Evolutionary conservation across 345 rosid genomes (phyloP).

Genomic region (Schrenkiella parvula): DNA sequence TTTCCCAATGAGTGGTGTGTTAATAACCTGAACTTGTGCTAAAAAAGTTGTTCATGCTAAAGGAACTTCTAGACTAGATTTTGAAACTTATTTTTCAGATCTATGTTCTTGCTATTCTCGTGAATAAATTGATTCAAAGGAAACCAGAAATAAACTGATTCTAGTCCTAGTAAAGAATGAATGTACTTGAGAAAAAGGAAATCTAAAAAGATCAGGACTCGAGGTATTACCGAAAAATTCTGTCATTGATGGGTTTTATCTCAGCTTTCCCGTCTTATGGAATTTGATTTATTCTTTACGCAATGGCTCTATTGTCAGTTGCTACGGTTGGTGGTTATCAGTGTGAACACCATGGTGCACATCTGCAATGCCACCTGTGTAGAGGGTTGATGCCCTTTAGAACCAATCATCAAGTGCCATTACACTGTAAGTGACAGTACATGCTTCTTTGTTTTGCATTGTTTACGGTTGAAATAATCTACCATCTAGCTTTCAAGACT

Average conservation of each 20-base stretch:
- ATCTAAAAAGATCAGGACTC: background rate
- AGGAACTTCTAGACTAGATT: background rate
- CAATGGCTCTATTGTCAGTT: conserved; percentile 35
- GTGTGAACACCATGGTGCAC: conserved; percentile 59
- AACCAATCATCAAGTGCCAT: conserved; percentile 52
- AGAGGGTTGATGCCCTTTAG: conserved; percentile 89
- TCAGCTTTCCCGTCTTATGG: background rate
- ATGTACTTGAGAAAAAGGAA: background rate
- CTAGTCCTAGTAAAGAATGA: background rate
- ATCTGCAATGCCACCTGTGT: conserved; percentile 79
- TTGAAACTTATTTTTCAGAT: background rate
- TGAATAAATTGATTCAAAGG: background rate
- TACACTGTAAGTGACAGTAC: conserved; percentile 62
- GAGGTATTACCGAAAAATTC: background rate
- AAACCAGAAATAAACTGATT: background rate
- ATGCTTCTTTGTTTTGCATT: background rate
- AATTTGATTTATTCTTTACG: background rate
- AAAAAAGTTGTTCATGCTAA: background rate
- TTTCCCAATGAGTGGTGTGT: background rate
- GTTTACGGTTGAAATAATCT: background rate
- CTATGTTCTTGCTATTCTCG: background rate
- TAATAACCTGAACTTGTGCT: background rate
- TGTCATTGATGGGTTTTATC: background rate
- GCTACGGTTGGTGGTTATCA: conserved; percentile 51
- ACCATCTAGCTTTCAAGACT: conserved; percentile 1